Base-by-base conservation (phyloP, 2,329 filamentous ascomycete genomes). In the Neopestalotiopsis sp. region DNA sequence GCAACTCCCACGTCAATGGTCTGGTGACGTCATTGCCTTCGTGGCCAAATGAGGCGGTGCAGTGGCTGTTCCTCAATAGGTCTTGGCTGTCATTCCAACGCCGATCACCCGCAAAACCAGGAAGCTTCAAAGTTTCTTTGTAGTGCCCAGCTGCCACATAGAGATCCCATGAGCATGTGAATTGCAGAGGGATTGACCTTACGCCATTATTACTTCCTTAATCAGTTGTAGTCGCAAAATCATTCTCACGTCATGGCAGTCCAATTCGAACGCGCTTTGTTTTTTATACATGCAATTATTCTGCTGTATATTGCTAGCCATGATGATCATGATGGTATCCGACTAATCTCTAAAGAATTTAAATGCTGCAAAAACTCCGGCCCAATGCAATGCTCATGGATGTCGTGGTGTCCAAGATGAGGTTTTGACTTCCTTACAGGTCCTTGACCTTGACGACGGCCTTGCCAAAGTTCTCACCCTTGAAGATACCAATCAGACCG, bases 391-490 rank as follows among this genome's bases (percentile, higher is more conserved):
- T 64, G 40, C 28, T 52, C 40, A 14, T 38, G 3, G 24, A 42
- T 28, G 13, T 62, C 30, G n/a, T 38, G 30, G 57, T 7, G 28
- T 12, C 17, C 32, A n/a, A 42, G 14, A 32, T 17, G 38, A 9
- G 20, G 20, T 38, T 45, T 52, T 14, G 3, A 28, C 24, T 28
- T 28, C 24, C 24, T 63, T 56, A 65, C n/a, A 65, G n/a, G 59
- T 67, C 34, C 59, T 68, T 71, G 20, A 88, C 80, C 84, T 93
- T 92, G 75, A 96, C 76, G 28, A 96, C 88, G 17, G 93, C 92
- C 88, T 97, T 97, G 74, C 94, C 94, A 81, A 94, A 93, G 84
- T 97, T 97, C 80, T 92, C 87, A 62, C 94, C 94, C 75, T 88
- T 79, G 67, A 96, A 85, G 84, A 97, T 90, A 13, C 90, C 92